A percentile compares a stretch with the other conserved stretches of the same genome.
These are phyloP conservation scores for Lathyrus oleraceus DNA, from an alignment of 306 rosid genomes.

Conservation along the genomic window DNA sequence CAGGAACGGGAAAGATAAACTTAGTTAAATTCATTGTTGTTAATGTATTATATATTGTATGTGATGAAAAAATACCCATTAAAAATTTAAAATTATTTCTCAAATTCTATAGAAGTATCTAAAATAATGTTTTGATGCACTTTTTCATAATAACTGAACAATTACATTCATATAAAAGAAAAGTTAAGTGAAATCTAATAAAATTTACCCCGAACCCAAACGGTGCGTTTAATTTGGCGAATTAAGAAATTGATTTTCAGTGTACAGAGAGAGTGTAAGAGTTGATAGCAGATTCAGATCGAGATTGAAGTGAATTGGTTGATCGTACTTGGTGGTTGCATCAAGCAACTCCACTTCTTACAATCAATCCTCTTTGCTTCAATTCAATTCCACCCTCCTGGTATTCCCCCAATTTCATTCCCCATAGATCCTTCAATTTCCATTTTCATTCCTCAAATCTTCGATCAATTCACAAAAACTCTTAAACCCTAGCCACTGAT, in stretches of 20 bases:
- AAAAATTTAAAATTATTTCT: too few relatives aligned
- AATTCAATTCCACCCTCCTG: background rate
- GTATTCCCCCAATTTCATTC: background rate
- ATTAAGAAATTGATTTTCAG: background rate
- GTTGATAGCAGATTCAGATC: slow-evolving; percentile 31
- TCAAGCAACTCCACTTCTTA: slow-evolving; percentile 7
- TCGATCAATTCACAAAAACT: background rate
- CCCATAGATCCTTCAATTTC: background rate
- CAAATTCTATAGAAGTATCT: too few relatives aligned
- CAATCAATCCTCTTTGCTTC: background rate
- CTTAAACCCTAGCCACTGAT: background rate
- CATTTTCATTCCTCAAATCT: background rate
- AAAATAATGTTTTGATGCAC: too few relatives aligned
- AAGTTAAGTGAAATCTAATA: too few relatives aligned
- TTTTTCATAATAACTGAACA: too few relatives aligned
- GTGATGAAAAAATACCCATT: too few relatives aligned
- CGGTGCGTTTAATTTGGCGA: slow-evolving; percentile 22
- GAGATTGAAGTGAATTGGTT: slow-evolving; percentile 32
- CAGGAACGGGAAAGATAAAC: too few relatives aligned
- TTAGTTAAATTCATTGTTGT: too few relatives aligned
- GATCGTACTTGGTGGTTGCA: background rate
- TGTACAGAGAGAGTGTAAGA: background rate
- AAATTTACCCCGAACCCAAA: background rate
- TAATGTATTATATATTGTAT: too few relatives aligned
- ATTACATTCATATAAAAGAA: too few relatives aligned